phyloP scores from a whole-genome alignment of 148 eudicot species.

The Pharnaceum exiguum region DNA sequence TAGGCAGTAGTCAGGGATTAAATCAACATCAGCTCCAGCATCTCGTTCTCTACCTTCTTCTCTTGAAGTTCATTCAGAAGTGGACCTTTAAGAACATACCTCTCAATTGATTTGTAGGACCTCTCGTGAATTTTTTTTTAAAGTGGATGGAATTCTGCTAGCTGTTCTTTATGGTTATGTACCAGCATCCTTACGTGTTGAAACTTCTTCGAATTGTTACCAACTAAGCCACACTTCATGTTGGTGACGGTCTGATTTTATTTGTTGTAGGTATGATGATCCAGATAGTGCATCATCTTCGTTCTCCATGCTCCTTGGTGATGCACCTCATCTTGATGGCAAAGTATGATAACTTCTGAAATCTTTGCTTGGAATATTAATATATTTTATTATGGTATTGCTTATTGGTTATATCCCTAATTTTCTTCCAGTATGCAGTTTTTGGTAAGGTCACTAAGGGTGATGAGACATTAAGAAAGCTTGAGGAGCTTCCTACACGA shows the following conservation, averaged over 20 bases:
- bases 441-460: slow-evolving; percentile 92
- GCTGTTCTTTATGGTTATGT: not conserved
- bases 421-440: slow-evolving; percentile 63
- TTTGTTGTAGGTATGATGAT: slow-evolving; percentile 53
- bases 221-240: not conserved
- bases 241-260: not conserved
- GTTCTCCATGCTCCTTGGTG: slow-evolving; percentile 90
- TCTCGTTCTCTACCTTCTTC: no score
- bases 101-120: no score
- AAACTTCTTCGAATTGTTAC: not conserved
- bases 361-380: not conserved
- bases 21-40: no score
- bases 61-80: no score
- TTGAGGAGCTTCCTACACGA: slow-evolving; percentile 82
- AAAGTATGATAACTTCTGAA: slow-evolving; percentile 39
- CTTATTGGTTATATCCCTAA: not conserved
- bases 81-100: no score
- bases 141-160: not conserved
- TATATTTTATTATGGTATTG: not conserved
- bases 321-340: slow-evolving; percentile 95
- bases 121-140: no score
- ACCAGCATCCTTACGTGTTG: not conserved
- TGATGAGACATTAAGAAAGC: slow-evolving; percentile 83
- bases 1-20: no score
- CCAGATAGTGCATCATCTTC: slow-evolving; percentile 93